These are phyloP conservation scores for Candida rishiriensis DNA, from an alignment of 805 yeast species.

Conservation along the genomic window DNA sequence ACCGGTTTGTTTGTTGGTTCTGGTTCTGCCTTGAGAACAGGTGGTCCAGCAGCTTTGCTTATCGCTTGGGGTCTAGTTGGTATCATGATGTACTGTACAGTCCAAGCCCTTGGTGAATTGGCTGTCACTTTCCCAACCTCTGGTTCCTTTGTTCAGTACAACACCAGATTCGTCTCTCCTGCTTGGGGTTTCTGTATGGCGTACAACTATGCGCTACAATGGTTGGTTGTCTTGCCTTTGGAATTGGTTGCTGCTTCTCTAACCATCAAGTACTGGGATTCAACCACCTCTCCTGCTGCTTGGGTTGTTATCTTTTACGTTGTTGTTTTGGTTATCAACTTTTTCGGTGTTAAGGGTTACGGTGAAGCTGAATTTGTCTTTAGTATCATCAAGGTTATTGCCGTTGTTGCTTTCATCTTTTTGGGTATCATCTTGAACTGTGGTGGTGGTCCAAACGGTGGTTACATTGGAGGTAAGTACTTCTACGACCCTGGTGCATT, in stretches of 20 bases:
- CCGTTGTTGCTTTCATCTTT: constrained; percentile 55
- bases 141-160: constrained; percentile 60
- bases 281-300: constrained; percentile 43
- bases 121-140: constrained; percentile 59
- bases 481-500: constrained; percentile 61
- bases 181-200: constrained; percentile 62
- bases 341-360: constrained; percentile 61
- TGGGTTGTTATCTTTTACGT: constrained; percentile 54
- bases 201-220: constrained; percentile 52
- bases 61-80: constrained; percentile 59
- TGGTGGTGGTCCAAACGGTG: constrained; percentile 61
- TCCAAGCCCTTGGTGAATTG: constrained; percentile 63
- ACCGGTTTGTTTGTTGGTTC: constrained; percentile 79
- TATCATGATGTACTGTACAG: constrained; percentile 55
- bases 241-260: constrained; percentile 54
- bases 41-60: constrained; percentile 73
- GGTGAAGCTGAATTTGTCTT: constrained; percentile 66
- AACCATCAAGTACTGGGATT: constrained; percentile 47
- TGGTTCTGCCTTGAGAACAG: constrained; percentile 52
- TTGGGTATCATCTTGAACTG: constrained; percentile 49
- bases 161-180: constrained; percentile 53
- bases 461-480: constrained; percentile 54
- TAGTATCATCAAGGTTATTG: constrained; percentile 49
- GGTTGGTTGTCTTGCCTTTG: constrained; percentile 51
- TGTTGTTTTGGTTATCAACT: constrained; percentile 46